These are phyloP conservation scores for Leucocoprinus birnbaumii DNA, from an alignment of 768 basidiomycete genomes.

Conservation along the genomic window DNA sequence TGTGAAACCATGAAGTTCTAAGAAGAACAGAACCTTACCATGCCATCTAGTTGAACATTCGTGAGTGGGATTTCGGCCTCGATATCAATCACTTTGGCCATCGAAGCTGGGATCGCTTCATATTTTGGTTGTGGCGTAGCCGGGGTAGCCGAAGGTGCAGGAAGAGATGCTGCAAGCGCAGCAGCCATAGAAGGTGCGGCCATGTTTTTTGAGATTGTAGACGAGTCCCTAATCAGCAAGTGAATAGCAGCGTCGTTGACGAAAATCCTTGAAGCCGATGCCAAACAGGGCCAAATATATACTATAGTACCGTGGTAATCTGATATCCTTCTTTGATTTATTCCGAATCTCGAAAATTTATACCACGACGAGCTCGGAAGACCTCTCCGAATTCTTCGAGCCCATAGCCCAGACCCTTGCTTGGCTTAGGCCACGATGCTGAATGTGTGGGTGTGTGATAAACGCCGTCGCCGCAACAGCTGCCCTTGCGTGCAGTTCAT, in stretches of 20 bases:
- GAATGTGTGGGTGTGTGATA: no score
- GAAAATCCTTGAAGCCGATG: constrained; percentile 23
- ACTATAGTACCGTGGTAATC: no score
- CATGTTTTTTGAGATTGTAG: constrained; percentile 38
- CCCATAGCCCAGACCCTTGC: neutral
- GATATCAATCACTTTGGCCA: constrained; percentile 91
- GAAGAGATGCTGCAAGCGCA: constrained; percentile 81
- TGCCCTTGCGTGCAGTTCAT: no score
- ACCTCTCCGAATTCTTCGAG: neutral
- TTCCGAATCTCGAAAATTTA: neutral
- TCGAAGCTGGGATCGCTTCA: constrained; percentile 88
- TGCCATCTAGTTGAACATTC: constrained; percentile 78
- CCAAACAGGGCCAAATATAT: constrained; percentile 28
- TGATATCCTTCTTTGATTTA: no score
- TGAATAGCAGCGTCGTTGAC: neutral
- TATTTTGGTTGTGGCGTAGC: constrained; percentile 64
- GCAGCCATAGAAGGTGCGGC: constrained; percentile 88
- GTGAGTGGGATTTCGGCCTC: constrained; percentile 85
- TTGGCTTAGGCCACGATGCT: no score
- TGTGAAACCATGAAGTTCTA: neutral
- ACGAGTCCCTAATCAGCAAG: neutral
- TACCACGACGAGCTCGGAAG: neutral
- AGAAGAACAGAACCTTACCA: constrained; percentile 50
- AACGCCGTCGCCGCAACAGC: no score
- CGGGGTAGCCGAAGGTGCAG: constrained; percentile 59